These are phyloP conservation scores for Nosema muscidifuracis DNA, from an alignment of 371 early-diverging fungal species.

Conservation along the genomic window DNA sequence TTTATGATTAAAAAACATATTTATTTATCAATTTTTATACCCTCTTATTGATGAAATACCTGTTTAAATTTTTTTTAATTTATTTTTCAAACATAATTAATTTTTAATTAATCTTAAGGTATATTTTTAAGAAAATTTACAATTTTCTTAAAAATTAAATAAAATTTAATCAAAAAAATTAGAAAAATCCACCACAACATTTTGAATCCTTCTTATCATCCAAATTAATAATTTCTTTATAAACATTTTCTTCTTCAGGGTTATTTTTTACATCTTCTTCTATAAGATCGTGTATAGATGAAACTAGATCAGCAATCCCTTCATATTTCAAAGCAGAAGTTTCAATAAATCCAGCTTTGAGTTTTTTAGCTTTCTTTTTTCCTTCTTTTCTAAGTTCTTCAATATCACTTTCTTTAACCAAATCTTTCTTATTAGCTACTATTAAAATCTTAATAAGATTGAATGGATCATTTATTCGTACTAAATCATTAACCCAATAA, in stretches of 20 bases:
- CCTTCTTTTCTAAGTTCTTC: conserved; percentile 21
- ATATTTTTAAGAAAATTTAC: too few relatives aligned
- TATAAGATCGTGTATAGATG: conserved; percentile 44
- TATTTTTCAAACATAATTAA: too few relatives aligned
- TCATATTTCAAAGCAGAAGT: conserved; percentile 57
- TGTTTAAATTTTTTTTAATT: too few relatives aligned
- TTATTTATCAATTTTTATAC: too few relatives aligned
- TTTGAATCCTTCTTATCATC: neutral
- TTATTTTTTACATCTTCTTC: conserved; percentile 48
- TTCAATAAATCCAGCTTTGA: conserved; percentile 53
- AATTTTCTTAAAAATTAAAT: too few relatives aligned
- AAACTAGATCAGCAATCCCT: conserved; percentile 53
- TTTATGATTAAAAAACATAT: too few relatives aligned
- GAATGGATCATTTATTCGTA: conserved; percentile 85
- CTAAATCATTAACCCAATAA: conserved; percentile 94
- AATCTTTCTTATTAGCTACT: conserved; percentile 97
- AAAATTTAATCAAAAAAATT: too few relatives aligned
- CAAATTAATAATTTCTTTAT: conserved; percentile 16
- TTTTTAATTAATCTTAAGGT: too few relatives aligned
- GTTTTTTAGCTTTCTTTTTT: conserved; percentile 48
- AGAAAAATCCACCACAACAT: neutral
- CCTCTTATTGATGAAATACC: too few relatives aligned
- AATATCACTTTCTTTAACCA: conserved; percentile 68
- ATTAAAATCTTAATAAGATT: conserved; percentile 77
- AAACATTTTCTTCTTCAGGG: conserved; percentile 34